These are phyloP conservation scores for Anisogramma anomala DNA, from an alignment of 2,329 filamentous ascomycete species.

Conservation along the genomic window DNA sequence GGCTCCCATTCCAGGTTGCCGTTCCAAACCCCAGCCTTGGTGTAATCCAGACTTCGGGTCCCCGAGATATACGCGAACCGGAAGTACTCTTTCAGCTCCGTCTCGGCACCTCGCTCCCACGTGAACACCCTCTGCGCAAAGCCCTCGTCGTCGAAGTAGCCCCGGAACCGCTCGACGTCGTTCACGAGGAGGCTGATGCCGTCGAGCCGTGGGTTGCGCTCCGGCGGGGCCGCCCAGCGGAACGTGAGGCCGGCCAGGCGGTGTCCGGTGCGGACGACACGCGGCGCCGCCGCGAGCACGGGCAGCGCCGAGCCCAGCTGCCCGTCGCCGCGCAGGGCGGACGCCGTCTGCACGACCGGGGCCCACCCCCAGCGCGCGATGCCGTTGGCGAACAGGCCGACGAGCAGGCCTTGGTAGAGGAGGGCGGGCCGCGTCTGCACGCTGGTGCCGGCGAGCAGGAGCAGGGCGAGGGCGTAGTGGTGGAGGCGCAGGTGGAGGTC, in stretches of 20 bases:
- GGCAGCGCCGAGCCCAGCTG: conserved; percentile 53
- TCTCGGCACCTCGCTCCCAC: conserved; percentile 41
- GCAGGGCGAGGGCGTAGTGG: conserved; percentile 81
- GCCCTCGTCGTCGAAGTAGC: conserved; percentile 50
- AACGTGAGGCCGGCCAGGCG: conserved; percentile 56
- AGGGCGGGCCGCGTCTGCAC: conserved; percentile 79
- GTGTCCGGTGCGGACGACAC: conserved; percentile 33
- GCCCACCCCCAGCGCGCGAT: conserved; percentile 92
- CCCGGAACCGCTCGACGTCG: conserved; percentile 70
- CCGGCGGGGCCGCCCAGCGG: conserved; percentile 35
- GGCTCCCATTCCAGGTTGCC: conserved; percentile 51
- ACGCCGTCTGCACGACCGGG: conserved; percentile 71
- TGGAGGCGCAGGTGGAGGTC: conserved; percentile 78
- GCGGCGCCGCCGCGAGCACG: conserved; percentile 32
- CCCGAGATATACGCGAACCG: conserved; percentile 65
- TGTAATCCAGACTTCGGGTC: conserved; percentile 55
- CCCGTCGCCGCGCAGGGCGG: conserved; percentile 57
- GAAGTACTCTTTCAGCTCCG: conserved; percentile 56
- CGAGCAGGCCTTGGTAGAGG: conserved; percentile 76
- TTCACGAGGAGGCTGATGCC: conserved; percentile 74
- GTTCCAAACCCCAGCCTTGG: conserved; percentile 62
- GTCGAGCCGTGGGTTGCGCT: conserved; percentile 43
- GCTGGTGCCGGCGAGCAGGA: conserved; percentile 77
- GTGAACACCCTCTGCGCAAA: conserved; percentile 34
- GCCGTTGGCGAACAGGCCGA: conserved; percentile 90